Conservation (phyloP, 1,139 yeast genomes). For the Trichomonascaceae sp. region DNA sequence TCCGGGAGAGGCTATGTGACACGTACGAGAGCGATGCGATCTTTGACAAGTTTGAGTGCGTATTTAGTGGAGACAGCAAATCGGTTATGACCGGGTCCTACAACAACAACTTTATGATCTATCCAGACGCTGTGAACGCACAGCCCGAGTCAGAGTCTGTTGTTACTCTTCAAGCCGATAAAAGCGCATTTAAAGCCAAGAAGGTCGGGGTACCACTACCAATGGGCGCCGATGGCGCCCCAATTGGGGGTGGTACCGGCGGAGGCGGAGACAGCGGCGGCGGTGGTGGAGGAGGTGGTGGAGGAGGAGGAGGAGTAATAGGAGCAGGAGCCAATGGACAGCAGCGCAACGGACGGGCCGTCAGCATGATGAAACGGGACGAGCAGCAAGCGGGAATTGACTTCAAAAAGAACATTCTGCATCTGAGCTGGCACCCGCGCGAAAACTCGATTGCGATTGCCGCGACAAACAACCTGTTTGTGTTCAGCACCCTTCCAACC, state of each 20-base stretch:
- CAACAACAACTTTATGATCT: constrained; percentile 93
- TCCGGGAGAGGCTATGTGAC: constrained; percentile 87
- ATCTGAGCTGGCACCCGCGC: constrained; percentile 95
- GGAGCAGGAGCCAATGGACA: too few species aligned
- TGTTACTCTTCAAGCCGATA: constrained; percentile 91
- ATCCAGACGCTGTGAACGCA: constrained; percentile 56
- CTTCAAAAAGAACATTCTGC: constrained; percentile 88
- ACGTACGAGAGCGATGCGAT: constrained; percentile 98
- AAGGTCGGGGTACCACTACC: constrained; percentile 34
- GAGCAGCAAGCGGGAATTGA: constrained; percentile 77
- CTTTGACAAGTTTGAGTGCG: constrained; percentile 96
- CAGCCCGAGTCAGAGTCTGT: constrained; percentile 52
- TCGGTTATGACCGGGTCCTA: constrained; percentile 95
- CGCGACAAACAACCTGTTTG: constrained; percentile 74
- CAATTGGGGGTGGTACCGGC: constrained; percentile 13
- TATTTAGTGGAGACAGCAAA: constrained; percentile 84
- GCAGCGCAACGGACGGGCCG: constrained; percentile 2
- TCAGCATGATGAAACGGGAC: constrained; percentile 23
- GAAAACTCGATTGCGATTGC: constrained; percentile 97
- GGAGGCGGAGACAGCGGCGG: constrained; percentile 9
- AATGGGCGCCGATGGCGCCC: constrained; percentile 15
- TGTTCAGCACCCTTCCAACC: constrained; percentile 25
- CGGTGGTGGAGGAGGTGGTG: too few species aligned
- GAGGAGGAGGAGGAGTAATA: too few species aligned
- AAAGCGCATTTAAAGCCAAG: constrained; percentile 84